Base-by-base conservation (phyloP, 352 stramenopile genomes). In the Phytophthora hybrid region DNA sequence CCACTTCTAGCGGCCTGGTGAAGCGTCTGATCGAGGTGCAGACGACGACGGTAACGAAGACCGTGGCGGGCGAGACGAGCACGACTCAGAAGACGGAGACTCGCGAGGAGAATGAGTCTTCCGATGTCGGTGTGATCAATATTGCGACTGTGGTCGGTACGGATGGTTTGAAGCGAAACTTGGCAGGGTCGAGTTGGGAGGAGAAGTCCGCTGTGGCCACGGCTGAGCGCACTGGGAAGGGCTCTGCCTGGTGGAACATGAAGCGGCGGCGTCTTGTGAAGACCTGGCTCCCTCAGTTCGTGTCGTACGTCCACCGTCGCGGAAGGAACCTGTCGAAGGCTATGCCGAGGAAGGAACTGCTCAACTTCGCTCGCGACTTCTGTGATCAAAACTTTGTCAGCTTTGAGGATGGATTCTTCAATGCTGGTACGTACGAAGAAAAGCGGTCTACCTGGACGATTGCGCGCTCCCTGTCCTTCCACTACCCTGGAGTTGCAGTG, bases 401-500 rank as follows among this genome's bases (percentile, higher is more conserved):
- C 31, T 80, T 80, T 53, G 69, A 77, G 46, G 61, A 74, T 16
- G 74, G 65, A 31, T 80, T 80, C 52, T 80, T 80, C 52, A 74
- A 77, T n/a, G 16, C 52, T 6, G 74, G 74, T 34, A 77, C 74
- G 23, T 77, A 77, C 39, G 74, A 80, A 72, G 74, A 80, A 55
- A 77, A 80, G 69, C 63, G 65, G 44, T 64, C 69, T 13, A 74
- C 64, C 9, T 80, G 74, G 74, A 80, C 61, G 9, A 80, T 77
- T 61, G 74, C 65, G 9, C 69, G 69, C 11, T 74, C 69, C 1
- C 57, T 80, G 23, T 74, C 74, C 11, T 77, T 80, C 46, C 74
- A 80, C 26, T 80, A 80, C 53, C 74, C 74, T 41, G 65, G 63
- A n/a, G 74, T 80, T 55, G 74, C 74, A 62, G 74, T 80, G 53